phyloP scores from a whole-genome alignment of 495 filamentous ascomycete genomes.

The Penicillium ochrochloron region DNA sequence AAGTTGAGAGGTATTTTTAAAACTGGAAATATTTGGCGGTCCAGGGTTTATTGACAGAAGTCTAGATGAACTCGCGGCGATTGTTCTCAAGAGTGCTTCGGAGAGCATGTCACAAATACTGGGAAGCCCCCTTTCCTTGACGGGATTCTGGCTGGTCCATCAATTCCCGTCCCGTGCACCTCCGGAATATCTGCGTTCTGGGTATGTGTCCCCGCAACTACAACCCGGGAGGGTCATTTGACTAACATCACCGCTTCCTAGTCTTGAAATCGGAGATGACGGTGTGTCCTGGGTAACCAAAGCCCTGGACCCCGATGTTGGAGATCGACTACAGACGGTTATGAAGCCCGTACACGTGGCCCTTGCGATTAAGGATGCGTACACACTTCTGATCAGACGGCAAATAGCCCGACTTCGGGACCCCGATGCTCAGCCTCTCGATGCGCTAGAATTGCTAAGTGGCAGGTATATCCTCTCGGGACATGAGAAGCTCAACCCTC shows the following conservation, averaged over 20 bases:
- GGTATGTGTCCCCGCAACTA: conserved; percentile 48
- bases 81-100: conserved; percentile 45
- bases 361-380: conserved; percentile 45
- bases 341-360: conserved; percentile 42
- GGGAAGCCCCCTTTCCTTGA: conserved; percentile 53
- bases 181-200: conserved; percentile 61
- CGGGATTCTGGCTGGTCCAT: conserved; percentile 62
- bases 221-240: too few species aligned
- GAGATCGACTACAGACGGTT: conserved; percentile 39
- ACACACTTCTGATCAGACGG: conserved; percentile 35
- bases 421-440: conserved; percentile 19
- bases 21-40: neutral
- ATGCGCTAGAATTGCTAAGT: conserved; percentile 22
- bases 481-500: conserved; percentile 24
- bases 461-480: conserved; percentile 22
- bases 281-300: conserved; percentile 56
- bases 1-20: conserved; percentile 54
- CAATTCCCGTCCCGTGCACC: conserved; percentile 63
- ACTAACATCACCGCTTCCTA: conserved; percentile 29
- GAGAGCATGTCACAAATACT: conserved; percentile 43
- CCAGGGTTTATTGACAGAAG: neutral
- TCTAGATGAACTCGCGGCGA: conserved; percentile 54
- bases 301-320: conserved; percentile 41
- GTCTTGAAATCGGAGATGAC: conserved; percentile 59
- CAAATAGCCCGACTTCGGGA: conserved; percentile 37